Evolutionary conservation across 495 filamentous ascomycete species (phyloP).

Genomic region (Amniculicola lignicola): DNA sequence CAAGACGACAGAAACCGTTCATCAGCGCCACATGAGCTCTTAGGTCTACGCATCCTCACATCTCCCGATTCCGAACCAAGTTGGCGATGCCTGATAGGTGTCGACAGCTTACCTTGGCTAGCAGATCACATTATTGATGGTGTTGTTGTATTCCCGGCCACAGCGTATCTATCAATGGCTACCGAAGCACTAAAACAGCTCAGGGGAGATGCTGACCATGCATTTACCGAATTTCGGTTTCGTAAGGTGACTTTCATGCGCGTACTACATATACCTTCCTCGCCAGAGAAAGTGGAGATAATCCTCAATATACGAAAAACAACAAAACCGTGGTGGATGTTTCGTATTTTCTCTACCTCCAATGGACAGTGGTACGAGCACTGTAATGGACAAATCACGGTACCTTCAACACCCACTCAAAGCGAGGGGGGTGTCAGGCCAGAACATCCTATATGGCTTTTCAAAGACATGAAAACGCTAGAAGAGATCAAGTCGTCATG

Average conservation of each 20-base stretch:
- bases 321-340: background rate
- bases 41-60: background rate
- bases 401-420: too few relatives aligned
- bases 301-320: background rate
- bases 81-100: background rate
- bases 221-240: background rate
- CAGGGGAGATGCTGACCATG: background rate
- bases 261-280: background rate
- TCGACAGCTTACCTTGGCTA: conserved; percentile 9
- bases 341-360: background rate
- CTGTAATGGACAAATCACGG: background rate
- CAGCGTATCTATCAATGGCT: conserved; percentile 14
- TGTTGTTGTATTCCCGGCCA: background rate
- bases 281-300: background rate
- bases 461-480: background rate
- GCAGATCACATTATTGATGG: conserved; percentile 9
- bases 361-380: background rate
- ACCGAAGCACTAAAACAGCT: conserved; percentile 11
- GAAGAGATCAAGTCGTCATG: background rate
- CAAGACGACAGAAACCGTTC: background rate
- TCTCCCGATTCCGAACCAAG: background rate
- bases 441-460: too few relatives aligned
- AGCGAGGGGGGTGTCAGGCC: too few relatives aligned
- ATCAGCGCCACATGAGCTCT: conserved; percentile 5
- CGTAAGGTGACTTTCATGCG: background rate